Conservation (phyloP, 352 stramenopile genomes). For the Pseudoperonospora humuli region DNA sequence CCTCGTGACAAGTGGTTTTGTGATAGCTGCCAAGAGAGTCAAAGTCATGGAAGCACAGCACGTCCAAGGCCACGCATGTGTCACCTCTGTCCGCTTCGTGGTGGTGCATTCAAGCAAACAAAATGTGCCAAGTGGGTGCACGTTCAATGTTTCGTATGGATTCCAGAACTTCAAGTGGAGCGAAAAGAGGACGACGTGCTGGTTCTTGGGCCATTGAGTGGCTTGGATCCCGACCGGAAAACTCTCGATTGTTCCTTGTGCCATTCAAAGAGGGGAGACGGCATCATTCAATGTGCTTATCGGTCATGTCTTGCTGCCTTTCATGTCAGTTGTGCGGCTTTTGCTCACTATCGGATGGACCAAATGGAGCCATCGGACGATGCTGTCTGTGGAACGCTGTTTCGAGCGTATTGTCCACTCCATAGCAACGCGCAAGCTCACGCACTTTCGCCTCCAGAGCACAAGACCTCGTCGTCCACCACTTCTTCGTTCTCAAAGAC, state of each 20-base stretch:
- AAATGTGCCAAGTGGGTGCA: constrained; percentile 69
- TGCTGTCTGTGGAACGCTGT: constrained; percentile 37
- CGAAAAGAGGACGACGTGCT: constrained; percentile 28
- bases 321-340: constrained; percentile 70
- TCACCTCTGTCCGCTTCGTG: constrained; percentile 59
- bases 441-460: constrained; percentile 1
- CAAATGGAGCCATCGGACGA: constrained; percentile 35
- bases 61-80: constrained; percentile 18
- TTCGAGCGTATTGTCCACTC: constrained; percentile 60
- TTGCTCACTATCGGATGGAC: constrained; percentile 50
- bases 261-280: constrained; percentile 41
- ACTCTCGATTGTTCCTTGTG: constrained; percentile 66
- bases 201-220: constrained; percentile 36
- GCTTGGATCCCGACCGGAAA: constrained; percentile 51
- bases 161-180: constrained; percentile 58
- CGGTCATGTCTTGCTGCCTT: constrained; percentile 67
- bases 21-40: constrained; percentile 34
- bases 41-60: not conserved
- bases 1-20: constrained; percentile 83
- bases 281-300: constrained; percentile 75
- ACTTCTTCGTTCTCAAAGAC: no score
- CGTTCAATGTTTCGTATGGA: constrained; percentile 83
- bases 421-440: constrained; percentile 36
- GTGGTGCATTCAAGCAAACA: constrained; percentile 53
- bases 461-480: constrained; percentile 2